phyloP scores from a whole-genome alignment of 2,329 filamentous ascomycete genomes.

The Trichoderma polysporum region DNA sequence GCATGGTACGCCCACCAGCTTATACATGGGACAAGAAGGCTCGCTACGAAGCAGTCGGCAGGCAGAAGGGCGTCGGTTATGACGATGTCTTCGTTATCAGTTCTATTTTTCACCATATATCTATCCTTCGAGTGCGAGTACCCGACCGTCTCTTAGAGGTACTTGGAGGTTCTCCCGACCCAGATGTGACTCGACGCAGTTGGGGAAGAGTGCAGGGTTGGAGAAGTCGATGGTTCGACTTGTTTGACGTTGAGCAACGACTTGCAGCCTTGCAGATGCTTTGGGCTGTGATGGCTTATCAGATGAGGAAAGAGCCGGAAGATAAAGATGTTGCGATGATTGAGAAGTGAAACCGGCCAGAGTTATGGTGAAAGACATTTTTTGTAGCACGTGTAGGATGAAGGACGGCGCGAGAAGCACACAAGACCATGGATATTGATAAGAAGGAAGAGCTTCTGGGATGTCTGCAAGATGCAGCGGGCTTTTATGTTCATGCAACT shows the following conservation, averaged over 20 bases:
- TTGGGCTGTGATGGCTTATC: conserved; percentile 60
- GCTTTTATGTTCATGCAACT: not conserved
- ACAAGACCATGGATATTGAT: not conserved
- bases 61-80: conserved; percentile 44
- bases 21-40: conserved; percentile 61
- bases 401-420: not conserved
- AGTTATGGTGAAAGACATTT: not conserved
- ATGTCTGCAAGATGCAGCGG: not conserved
- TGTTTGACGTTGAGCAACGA: conserved; percentile 55
- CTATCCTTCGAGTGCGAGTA: conserved; percentile 58
- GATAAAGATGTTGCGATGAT: conserved; percentile 32
- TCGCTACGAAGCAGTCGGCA: conserved; percentile 58
- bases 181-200: conserved; percentile 37
- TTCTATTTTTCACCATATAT: conserved; percentile 61
- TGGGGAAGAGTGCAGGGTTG: conserved; percentile 56
- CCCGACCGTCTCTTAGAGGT: conserved; percentile 53
- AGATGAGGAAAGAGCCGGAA: conserved; percentile 49
- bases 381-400: no score
- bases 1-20: conserved; percentile 59
- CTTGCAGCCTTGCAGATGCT: conserved; percentile 56
- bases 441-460: not conserved
- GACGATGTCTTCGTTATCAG: conserved; percentile 64
- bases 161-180: conserved; percentile 47
- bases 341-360: conserved; percentile 24
- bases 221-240: conserved; percentile 61